Conservation (phyloP, 306 rosid genomes). For the Ammopiptanthus mongolicus region DNA sequence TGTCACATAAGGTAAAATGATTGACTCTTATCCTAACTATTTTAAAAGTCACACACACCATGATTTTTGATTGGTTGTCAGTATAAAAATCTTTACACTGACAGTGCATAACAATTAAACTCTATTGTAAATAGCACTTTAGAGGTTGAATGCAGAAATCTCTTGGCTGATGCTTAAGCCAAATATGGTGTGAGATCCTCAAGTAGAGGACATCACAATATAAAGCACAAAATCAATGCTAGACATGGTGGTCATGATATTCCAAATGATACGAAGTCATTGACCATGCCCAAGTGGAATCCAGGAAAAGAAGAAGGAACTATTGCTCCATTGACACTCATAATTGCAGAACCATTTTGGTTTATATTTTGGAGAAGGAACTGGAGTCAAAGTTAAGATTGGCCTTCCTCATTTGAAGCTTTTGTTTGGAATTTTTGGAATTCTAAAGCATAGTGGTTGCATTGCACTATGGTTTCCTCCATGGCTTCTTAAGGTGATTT, state of each 20-base stretch:
- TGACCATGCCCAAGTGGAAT: constrained; percentile 21
- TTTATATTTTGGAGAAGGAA: constrained; percentile 73
- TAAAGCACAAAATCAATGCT: constrained; percentile 18
- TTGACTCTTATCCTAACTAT: too few species aligned
- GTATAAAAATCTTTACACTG: too few species aligned
- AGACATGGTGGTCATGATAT: constrained; percentile 30
- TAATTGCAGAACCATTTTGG: constrained; percentile 81
- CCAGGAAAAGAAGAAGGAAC: constrained; percentile 39
- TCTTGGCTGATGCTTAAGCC: constrained; percentile 50
- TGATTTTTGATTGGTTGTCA: too few species aligned
- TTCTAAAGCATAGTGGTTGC: too few species aligned
- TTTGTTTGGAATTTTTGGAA: constrained; percentile 8
- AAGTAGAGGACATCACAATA: constrained; percentile 1
- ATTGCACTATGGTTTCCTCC: too few species aligned
- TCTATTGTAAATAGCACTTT: constrained; percentile 62
- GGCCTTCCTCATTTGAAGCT: not conserved
- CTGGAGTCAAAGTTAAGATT: constrained; percentile 66
- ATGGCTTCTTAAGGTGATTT: too few species aligned
- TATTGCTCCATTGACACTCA: constrained; percentile 50
- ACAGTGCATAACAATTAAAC: too few species aligned
- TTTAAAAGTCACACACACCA: too few species aligned
- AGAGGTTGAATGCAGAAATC: constrained; percentile 56
- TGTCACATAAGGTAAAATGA: too few species aligned
- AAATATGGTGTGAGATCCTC: constrained; percentile 47
- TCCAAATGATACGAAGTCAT: constrained; percentile 24